These are phyloP conservation scores for Fallopia convolvulus DNA, from an alignment of 148 eudicot genomes.

Conservation along the genomic window DNA sequence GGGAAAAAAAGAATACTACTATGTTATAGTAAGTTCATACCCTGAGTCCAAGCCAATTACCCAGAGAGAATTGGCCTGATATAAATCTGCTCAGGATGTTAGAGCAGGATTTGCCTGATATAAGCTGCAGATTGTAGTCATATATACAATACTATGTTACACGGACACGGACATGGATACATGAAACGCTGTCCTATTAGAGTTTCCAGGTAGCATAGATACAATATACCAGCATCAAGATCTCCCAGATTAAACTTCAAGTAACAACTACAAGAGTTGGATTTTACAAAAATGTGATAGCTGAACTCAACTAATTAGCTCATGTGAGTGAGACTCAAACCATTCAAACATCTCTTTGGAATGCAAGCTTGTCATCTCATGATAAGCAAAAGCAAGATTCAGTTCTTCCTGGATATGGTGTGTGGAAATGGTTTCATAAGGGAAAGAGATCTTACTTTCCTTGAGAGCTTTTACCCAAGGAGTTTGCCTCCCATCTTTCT, in stretches of 20 bases:
- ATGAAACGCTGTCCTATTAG: too few relatives aligned
- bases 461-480: slow-evolving; percentile 52
- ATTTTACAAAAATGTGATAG: not conserved
- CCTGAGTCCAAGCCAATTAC: not conserved
- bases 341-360: slow-evolving; percentile 56
- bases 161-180: too few relatives aligned
- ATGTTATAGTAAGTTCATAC: not conserved
- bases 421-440: slow-evolving; percentile 26
- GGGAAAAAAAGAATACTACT: not conserved
- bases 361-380: slow-evolving; percentile 94
- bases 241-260: not conserved
- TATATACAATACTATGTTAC: not conserved
- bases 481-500: slow-evolving; percentile 60
- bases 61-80: not conserved
- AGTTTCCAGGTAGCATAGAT: not conserved
- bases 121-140: not conserved
- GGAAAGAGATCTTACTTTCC: slow-evolving; percentile 38
- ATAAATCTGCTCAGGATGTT: not conserved
- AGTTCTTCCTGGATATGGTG: slow-evolving; percentile 73
- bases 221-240: not conserved
- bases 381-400: slow-evolving; percentile 87
- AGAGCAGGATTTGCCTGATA: not conserved
- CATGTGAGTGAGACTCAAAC: slow-evolving; percentile 65
- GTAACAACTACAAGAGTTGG: not conserved
- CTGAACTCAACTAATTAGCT: slow-evolving; percentile 2